Conservation (phyloP, 805 yeast species). For the Candida dajiaensis region DNA sequence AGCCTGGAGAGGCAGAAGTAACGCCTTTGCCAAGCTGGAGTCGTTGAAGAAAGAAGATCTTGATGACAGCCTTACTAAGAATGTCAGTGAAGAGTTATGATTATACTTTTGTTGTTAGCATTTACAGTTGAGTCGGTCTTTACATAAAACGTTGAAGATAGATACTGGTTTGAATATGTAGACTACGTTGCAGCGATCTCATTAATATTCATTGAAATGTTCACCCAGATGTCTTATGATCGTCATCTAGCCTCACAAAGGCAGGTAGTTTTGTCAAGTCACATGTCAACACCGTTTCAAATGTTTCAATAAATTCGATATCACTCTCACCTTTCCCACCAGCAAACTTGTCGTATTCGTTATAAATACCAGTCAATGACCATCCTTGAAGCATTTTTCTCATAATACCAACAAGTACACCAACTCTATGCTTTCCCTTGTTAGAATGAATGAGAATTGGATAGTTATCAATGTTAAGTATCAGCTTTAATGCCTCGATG, state of each 20-base stretch:
- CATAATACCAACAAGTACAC: conserved; percentile 88
- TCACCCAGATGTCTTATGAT: background rate
- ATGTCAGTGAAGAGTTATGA: background rate
- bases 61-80: background rate
- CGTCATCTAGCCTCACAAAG: conserved; percentile 39
- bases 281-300: conserved; percentile 54
- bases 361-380: conserved; percentile 89
- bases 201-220: background rate
- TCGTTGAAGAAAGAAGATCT: background rate
- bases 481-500: conserved; percentile 46
- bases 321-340: conserved; percentile 92
- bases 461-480: conserved; percentile 62
- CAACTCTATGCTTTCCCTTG: conserved; percentile 94
- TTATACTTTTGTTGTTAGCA: background rate
- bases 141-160: too few relatives aligned
- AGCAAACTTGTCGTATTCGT: conserved; percentile 89
- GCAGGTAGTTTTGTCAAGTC: conserved; percentile 49
- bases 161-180: background rate
- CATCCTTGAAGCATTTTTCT: conserved; percentile 85
- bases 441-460: conserved; percentile 90
- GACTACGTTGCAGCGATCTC: background rate
- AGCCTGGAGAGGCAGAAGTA: conserved; percentile 8
- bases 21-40: background rate
- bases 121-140: too few relatives aligned
- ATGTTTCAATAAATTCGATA: conserved; percentile 81